Conservation (phyloP, 495 filamentous ascomycete species). For the Pyrenopolyporus hunteri region DNA sequence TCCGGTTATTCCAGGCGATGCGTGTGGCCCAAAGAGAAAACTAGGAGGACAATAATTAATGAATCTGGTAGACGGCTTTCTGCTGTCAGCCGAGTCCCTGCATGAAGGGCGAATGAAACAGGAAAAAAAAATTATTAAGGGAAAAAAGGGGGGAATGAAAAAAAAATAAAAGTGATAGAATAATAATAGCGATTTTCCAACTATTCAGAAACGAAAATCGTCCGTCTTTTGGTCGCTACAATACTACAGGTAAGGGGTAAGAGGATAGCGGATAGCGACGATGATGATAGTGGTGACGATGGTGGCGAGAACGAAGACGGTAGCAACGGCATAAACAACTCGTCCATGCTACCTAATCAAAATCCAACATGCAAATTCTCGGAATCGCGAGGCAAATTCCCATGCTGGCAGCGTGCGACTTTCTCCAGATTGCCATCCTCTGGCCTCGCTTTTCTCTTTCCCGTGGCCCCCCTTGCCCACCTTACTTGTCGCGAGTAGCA, state of each 20-base stretch:
- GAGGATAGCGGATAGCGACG: too few species aligned
- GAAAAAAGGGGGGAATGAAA: not conserved
- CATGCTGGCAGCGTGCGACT: slow-evolving; percentile 21
- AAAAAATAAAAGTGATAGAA: not conserved
- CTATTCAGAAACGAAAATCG: not conserved
- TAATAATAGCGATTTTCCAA: not conserved
- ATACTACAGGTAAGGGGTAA: too few species aligned
- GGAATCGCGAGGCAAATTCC: slow-evolving; percentile 10
- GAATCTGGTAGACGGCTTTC: not conserved
- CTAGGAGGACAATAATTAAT: not conserved
- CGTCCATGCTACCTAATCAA: too few species aligned
- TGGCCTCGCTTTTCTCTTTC: slow-evolving; percentile 1
- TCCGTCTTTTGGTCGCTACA: too few species aligned
- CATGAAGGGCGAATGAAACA: not conserved
- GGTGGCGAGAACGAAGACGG: too few species aligned
- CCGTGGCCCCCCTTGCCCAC: too few species aligned
- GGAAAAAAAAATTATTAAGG: not conserved
- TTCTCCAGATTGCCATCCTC: slow-evolving; percentile 26
- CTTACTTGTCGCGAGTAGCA: too few species aligned
- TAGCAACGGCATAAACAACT: not conserved
- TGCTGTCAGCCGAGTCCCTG: slow-evolving; percentile 2
- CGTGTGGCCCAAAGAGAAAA: too few species aligned
- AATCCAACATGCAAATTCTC: slow-evolving; percentile 25
- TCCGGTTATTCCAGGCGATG: too few species aligned
- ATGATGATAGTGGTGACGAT: too few species aligned